These are phyloP conservation scores for Yamadazyma atlantica DNA, from an alignment of 1,139 yeast species.

Conservation along the genomic window DNA sequence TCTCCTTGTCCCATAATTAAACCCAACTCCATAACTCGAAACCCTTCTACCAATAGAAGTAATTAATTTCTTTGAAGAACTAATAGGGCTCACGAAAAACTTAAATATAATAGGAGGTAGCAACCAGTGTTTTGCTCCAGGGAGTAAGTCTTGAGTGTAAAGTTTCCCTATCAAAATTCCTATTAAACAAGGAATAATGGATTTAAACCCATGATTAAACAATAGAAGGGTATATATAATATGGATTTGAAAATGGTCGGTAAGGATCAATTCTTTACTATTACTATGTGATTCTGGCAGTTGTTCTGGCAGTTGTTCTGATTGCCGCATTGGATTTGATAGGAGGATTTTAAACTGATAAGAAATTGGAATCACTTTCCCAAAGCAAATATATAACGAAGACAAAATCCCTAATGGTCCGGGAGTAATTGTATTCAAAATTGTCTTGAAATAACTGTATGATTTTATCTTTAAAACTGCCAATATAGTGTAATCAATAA, in stretches of 20 bases:
- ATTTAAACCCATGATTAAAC: slow-evolving; percentile 52
- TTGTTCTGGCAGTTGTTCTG: slow-evolving; percentile 4
- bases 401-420: slow-evolving; percentile 69
- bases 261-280: slow-evolving; percentile 26
- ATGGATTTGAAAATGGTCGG: slow-evolving; percentile 61
- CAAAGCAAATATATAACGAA: slow-evolving; percentile 59
- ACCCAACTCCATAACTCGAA: slow-evolving; percentile 5
- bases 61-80: slow-evolving; percentile 7
- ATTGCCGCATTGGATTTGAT: slow-evolving; percentile 19
- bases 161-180: slow-evolving; percentile 66
- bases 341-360: slow-evolving; percentile 56
- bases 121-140: slow-evolving; percentile 59
- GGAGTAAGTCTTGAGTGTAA: slow-evolving; percentile 54
- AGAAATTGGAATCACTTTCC: slow-evolving; percentile 56
- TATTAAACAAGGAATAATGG: slow-evolving; percentile 49
- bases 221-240: slow-evolving; percentile 51
- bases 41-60: slow-evolving; percentile 8
- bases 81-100: slow-evolving; percentile 25
- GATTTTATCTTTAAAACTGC: slow-evolving; percentile 12
- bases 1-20: slow-evolving; percentile 3
- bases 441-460: slow-evolving; percentile 24
- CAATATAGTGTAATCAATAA: slow-evolving; percentile 24
- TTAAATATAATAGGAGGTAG: slow-evolving; percentile 33
- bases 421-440: slow-evolving; percentile 40
- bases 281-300: too few species aligned